phyloP scores from a whole-genome alignment of 345 rosid species.

The Toxicodendron radicans region DNA sequence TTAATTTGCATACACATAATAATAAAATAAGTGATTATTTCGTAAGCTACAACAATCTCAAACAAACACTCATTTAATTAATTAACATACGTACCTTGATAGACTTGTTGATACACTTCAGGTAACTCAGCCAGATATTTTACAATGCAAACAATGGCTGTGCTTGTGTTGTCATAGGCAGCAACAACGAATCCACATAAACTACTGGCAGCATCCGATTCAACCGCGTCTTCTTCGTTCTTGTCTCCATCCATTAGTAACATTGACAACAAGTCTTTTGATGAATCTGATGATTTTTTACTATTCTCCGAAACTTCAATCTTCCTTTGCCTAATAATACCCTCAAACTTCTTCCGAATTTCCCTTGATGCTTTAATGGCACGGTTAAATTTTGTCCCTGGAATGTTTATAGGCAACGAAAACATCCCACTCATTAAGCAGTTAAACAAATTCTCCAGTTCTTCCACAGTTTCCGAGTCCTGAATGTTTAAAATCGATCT shows the following conservation, averaged over 20 bases:
- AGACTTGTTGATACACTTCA: constrained; percentile 12
- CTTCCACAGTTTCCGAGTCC: not conserved
- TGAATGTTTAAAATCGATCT: constrained; percentile 8
- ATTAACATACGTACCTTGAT: constrained; percentile 8
- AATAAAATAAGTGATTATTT: too few species aligned
- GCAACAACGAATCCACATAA: not conserved
- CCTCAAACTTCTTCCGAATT: not conserved
- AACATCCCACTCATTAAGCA: not conserved
- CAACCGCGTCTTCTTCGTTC: not conserved
- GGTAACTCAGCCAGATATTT: constrained; percentile 24
- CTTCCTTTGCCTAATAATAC: not conserved
- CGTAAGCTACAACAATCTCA: too few species aligned
- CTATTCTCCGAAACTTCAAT: constrained; percentile 5
- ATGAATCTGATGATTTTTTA: too few species aligned
- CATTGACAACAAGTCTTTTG: constrained; percentile 11
- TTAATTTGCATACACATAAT: too few species aligned
- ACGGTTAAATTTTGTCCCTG: constrained; percentile 12
- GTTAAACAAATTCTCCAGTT: not conserved
- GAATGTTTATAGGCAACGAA: constrained; percentile 20
- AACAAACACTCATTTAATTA: too few species aligned
- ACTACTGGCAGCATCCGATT: not conserved
- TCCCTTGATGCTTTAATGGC: constrained; percentile 14
- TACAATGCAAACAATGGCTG: constrained; percentile 13
- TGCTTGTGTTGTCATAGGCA: constrained; percentile 22
- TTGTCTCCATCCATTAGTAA: constrained; percentile 17